Conservation (phyloP, 1,139 yeast genomes). For the Sugiyamaella sp. region DNA sequence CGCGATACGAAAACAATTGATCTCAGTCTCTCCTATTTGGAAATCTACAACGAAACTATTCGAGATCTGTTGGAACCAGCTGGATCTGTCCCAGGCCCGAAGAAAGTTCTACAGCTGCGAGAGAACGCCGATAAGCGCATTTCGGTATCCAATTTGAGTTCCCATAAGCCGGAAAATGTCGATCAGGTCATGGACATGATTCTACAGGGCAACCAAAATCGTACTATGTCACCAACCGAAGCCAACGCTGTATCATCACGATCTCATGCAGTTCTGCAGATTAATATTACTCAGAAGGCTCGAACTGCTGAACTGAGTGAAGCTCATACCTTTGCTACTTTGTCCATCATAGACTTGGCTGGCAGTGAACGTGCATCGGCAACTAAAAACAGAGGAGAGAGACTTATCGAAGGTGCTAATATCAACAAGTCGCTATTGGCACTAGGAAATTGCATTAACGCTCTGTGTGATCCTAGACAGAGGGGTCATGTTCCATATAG, state of each 20-base stretch:
- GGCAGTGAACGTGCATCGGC: constrained; percentile 96
- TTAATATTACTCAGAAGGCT: constrained; percentile 66
- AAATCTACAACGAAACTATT: constrained; percentile 88
- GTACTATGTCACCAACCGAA: constrained; percentile 86
- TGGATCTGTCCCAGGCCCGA: constrained; percentile 17
- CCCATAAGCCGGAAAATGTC: constrained; percentile 61
- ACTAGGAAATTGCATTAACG: constrained; percentile 91
- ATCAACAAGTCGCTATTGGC: constrained; percentile 87
- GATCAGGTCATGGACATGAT: constrained; percentile 84
- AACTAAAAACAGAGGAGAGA: constrained; percentile 76
- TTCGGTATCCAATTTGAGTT: constrained; percentile 71
- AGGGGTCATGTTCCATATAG: constrained; percentile 84
- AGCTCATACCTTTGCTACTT: constrained; percentile 73
- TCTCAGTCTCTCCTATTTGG: constrained; percentile 72
- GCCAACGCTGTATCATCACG: constrained; percentile 90
- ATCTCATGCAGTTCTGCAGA: constrained; percentile 90
- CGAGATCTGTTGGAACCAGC: constrained; percentile 61
- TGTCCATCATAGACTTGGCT: constrained; percentile 87
- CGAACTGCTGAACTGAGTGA: constrained; percentile 66
- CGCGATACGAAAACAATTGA: constrained; percentile 61
- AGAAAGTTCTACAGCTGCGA: constrained; percentile 58
- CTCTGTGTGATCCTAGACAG: constrained; percentile 69
- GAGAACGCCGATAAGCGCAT: constrained; percentile 73
- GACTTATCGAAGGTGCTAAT: constrained; percentile 89
- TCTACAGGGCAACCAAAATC: constrained; percentile 66